phyloP scores from a whole-genome alignment of 805 yeast species.

The Starmerella floricola region DNA sequence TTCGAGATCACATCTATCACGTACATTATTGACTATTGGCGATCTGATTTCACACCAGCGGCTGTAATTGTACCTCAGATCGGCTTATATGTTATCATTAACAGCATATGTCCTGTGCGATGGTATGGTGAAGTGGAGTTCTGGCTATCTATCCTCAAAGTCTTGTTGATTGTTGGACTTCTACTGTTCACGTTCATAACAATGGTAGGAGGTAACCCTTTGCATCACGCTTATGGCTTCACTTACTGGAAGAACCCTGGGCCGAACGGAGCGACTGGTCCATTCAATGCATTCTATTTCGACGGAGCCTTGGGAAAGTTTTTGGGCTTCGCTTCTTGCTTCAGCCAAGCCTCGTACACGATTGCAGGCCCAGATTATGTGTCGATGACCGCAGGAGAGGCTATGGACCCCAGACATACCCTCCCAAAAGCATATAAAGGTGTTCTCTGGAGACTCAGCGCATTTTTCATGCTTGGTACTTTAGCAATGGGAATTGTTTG shows the following conservation, averaged over 20 bases:
- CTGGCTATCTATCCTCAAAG: slow-evolving; percentile 62
- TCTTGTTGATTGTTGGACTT: slow-evolving; percentile 61
- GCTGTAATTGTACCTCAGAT: slow-evolving; percentile 56
- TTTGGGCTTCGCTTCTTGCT: slow-evolving; percentile 58
- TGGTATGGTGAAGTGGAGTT: slow-evolving; percentile 76
- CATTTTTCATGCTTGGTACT: slow-evolving; percentile 63
- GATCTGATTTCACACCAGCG: slow-evolving; percentile 61
- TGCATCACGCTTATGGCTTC: slow-evolving; percentile 49
- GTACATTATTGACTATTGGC: slow-evolving; percentile 69
- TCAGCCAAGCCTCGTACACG: slow-evolving; percentile 62
- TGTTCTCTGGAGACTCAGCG: slow-evolving; percentile 53
- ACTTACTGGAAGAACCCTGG: slow-evolving; percentile 44
- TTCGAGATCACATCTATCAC: slow-evolving; percentile 74
- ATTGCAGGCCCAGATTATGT: slow-evolving; percentile 82
- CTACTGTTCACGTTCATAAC: slow-evolving; percentile 63
- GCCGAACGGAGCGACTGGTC: no score
- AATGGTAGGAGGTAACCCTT: slow-evolving; percentile 82
- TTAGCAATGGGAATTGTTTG: slow-evolving; percentile 68
- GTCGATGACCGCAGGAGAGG: slow-evolving; percentile 76
- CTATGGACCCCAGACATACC: slow-evolving; percentile 54
- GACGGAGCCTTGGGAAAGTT: slow-evolving; percentile 52
- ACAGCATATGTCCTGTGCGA: slow-evolving; percentile 53
- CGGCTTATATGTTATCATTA: slow-evolving; percentile 48
- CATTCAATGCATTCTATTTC: slow-evolving; percentile 43
- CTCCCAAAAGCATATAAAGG: slow-evolving; percentile 71